Percentiles rank a stretch among this genome's conserved stretches.
These are phyloP conservation scores for Lenzites betulinus DNA, from an alignment of 768 basidiomycete species.

Conservation along the genomic window DNA sequence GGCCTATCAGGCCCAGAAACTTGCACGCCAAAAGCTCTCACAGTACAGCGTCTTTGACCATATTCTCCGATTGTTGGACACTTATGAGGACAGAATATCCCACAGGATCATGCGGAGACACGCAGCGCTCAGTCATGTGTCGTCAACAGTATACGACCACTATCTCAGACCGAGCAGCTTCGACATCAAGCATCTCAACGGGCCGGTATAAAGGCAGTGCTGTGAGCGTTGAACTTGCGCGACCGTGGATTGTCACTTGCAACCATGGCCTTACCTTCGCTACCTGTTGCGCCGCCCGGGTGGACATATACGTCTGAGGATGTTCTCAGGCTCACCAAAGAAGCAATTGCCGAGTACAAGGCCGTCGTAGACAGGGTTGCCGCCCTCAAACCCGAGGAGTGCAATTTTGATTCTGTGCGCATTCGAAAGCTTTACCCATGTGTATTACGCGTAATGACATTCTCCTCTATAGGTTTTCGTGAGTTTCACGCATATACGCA, in stretches of 20 bases:
- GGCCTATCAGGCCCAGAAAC: no score
- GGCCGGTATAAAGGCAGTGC: no score
- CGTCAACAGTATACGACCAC: no score
- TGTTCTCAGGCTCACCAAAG: conserved; percentile 55
- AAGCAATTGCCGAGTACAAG: conserved; percentile 57
- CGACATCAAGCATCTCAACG: no score
- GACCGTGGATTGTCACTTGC: neutral
- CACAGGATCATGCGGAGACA: no score
- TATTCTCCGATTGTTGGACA: no score
- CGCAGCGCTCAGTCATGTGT: no score
- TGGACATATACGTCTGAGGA: conserved; percentile 73
- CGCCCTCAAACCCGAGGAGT: conserved; percentile 53
- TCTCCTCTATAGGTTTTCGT: conserved; percentile 62
- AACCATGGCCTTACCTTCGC: conserved; percentile 48
- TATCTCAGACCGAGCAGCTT: no score
- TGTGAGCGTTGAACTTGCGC: no score
- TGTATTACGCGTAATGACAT: neutral
- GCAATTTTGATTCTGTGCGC: conserved; percentile 55
- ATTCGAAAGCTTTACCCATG: conserved; percentile 41
- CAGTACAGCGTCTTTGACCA: no score
- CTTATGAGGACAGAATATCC: no score
- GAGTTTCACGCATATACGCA: conserved; percentile 35
- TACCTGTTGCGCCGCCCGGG: conserved; percentile 65
- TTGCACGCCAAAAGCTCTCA: no score
- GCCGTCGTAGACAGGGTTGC: conserved; percentile 59